phyloP scores from a whole-genome alignment of 2,329 filamentous ascomycete genomes.

The Berkeleyomyces basicola region DNA sequence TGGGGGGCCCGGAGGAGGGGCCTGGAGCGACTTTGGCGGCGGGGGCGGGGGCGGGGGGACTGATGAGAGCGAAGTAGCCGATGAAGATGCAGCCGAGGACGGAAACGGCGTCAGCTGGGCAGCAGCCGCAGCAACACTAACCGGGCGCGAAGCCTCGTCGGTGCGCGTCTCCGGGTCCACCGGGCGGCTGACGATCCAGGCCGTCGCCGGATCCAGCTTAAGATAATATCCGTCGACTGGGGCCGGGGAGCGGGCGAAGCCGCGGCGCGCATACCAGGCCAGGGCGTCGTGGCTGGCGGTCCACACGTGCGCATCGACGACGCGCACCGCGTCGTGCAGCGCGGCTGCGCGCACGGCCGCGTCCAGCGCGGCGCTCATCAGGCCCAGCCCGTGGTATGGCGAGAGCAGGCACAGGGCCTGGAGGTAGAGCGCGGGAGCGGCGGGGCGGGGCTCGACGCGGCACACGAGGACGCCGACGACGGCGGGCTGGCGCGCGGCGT shows the following conservation, averaged over 20 bases:
- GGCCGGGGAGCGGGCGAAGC: conserved; percentile 33
- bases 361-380: conserved; percentile 40
- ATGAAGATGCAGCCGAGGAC: conserved; percentile 19
- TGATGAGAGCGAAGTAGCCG: conserved; percentile 19
- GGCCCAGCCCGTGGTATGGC: conserved; percentile 43
- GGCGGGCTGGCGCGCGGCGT: conserved; percentile 23
- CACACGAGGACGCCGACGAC: conserved; percentile 46
- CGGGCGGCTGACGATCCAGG: conserved; percentile 39
- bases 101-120: neutral
- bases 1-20: conserved; percentile 12
- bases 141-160: conserved; percentile 11
- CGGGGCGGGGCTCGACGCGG: conserved; percentile 37
- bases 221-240: conserved; percentile 44
- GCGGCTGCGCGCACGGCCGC: conserved; percentile 29
- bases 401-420: conserved; percentile 47
- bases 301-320: conserved; percentile 51
- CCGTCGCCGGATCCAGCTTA: conserved; percentile 42
- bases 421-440: conserved; percentile 40
- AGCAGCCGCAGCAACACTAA: neutral
- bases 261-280: conserved; percentile 42
- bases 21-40: neutral
- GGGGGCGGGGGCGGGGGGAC: neutral
- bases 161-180: conserved; percentile 20
- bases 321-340: conserved; percentile 24
- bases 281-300: conserved; percentile 47